Evolutionary conservation across 225 moss, liverwort and hornwort species (phyloP).

Genomic region (Marchantia polymorpha): DNA sequence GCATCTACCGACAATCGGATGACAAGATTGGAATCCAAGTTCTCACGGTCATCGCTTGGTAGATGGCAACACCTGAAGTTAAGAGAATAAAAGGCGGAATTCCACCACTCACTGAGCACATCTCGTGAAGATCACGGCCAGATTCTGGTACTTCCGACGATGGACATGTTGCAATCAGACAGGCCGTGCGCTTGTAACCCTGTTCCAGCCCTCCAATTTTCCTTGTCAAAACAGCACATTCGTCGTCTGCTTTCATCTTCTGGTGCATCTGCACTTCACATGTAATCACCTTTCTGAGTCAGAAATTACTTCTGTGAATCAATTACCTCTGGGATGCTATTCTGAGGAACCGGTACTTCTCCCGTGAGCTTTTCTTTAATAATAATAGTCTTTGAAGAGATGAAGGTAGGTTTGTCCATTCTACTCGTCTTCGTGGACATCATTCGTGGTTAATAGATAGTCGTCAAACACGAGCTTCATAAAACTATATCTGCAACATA

Average conservation of each 20-base stretch:
- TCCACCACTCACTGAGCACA: constrained; percentile 28
- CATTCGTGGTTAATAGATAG: too few relatives aligned
- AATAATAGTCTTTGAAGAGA: too few relatives aligned
- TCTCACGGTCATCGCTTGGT: not conserved
- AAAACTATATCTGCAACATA: too few relatives aligned
- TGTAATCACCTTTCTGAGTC: too few relatives aligned
- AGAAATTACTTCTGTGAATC: too few relatives aligned
- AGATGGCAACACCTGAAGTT: too few relatives aligned
- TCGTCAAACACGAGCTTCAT: too few relatives aligned
- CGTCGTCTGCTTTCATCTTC: constrained; percentile 53
- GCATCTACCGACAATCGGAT: not conserved
- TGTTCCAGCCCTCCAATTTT: constrained; percentile 47
- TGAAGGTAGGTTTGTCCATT: too few relatives aligned
- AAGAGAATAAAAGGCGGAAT: not conserved
- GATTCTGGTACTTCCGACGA: constrained; percentile 26
- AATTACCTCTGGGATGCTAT: too few relatives aligned
- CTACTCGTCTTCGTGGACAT: too few relatives aligned
- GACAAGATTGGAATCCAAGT: not conserved
- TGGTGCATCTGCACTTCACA: constrained; percentile 36
- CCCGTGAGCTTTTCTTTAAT: too few relatives aligned
- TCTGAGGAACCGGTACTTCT: too few relatives aligned
- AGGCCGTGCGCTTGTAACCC: constrained; percentile 39
- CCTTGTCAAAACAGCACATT: constrained; percentile 41
- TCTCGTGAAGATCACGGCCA: constrained; percentile 24
- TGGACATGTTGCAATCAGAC: constrained; percentile 40